Base-by-base conservation (phyloP, 306 rosid species). In the Crotalaria pallida region DNA sequence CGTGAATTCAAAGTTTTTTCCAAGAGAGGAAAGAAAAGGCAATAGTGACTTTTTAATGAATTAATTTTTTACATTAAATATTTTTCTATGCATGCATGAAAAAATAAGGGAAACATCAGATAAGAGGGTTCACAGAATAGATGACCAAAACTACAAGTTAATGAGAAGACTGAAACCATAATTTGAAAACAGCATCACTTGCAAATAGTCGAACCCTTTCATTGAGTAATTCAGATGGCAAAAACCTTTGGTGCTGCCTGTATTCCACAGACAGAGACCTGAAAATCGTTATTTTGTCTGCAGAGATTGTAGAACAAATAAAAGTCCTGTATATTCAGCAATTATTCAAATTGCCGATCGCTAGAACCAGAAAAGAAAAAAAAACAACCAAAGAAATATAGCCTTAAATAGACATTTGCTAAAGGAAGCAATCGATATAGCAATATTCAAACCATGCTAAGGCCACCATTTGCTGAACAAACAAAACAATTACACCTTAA, bases 381-480 rank as follows among this genome's bases (percentile, higher is more conserved):
- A 60, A 74, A 62, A 31, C 18, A 23, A 74, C 24, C 6, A 44
- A 7, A 58, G 53, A 41, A 13, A 51, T n/a, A 60, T 43, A 45
- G 47, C 44, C 61, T n/a, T n/a, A n/a, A 58, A 60, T 33, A 45
- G 47, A 63, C 63, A 41, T 50, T 72, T 65, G 36, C 48, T 71
- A 17, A 52, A 43, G 33, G 23, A 53, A 66, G 40, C 58, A 34
- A 9, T 2, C 3, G 13, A 13, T 10, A 38, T 1, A 38, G 44
- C 44, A 38, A 38, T 10, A 38, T 9, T 38, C 44, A 38, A 38
- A 38, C 41, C 41, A 38, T 18, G 62, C 19, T 6, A 73, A 24
- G 18, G 68, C 53, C 52, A 41, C 38, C 70, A 22, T 55, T 50
- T 50, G 49, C 56, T 41, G 75, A 50, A 17, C 52, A 65, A 27